These are phyloP conservation scores for Rugonectria rugulosa DNA, from an alignment of 2,329 filamentous ascomycete species.

Conservation along the genomic window DNA sequence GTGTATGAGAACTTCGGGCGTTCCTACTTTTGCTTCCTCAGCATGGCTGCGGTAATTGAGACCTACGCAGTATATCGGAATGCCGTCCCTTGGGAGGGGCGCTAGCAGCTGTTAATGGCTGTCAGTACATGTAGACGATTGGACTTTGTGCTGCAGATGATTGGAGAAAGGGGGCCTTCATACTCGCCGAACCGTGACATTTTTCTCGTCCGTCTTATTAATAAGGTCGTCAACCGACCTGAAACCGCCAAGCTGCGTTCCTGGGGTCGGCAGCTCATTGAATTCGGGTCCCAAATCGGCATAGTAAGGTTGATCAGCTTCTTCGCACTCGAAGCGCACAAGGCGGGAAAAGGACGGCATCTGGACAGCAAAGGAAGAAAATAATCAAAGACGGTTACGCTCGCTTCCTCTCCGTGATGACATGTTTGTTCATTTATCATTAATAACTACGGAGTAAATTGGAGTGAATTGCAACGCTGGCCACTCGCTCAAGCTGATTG, in stretches of 20 bases:
- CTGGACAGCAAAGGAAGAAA: background rate
- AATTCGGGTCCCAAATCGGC: background rate
- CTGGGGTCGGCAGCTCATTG: background rate
- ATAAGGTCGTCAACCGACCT: background rate
- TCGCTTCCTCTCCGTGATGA: no score
- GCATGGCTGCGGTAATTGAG: constrained; percentile 3
- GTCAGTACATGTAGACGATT: background rate
- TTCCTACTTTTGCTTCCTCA: background rate
- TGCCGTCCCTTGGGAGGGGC: background rate
- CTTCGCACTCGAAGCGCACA: background rate
- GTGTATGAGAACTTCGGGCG: no score
- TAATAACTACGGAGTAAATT: no score
- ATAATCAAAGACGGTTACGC: background rate
- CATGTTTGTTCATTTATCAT: no score
- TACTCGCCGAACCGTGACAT: background rate
- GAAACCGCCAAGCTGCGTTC: background rate
- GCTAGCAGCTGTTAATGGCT: background rate
- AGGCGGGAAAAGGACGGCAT: background rate
- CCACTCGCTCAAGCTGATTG: no score
- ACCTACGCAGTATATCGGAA: constrained; percentile 2
- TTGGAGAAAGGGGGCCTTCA: background rate
- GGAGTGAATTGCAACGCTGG: no score
- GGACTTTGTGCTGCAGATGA: background rate
- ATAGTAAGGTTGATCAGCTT: background rate
- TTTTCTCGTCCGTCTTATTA: background rate